These are phyloP conservation scores for Saccharomycopsis selenospora DNA, from an alignment of 805 yeast genomes.

Conservation along the genomic window DNA sequence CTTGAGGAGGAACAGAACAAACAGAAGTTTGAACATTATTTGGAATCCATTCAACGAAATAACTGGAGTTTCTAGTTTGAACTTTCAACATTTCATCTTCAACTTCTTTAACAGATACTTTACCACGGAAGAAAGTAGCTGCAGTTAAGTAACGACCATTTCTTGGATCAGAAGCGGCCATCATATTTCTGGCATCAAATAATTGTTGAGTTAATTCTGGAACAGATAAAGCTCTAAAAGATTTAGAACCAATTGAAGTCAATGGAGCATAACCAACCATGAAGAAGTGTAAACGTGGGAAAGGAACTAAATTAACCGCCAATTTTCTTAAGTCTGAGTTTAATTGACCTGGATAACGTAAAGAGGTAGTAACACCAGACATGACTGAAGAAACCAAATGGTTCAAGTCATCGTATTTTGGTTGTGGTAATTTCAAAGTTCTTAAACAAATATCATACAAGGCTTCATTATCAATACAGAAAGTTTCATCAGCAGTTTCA, in stretches of 20 bases:
- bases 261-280: conserved; percentile 94
- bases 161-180: conserved; percentile 92
- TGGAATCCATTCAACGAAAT: conserved; percentile 95
- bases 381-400: conserved; percentile 80
- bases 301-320: conserved; percentile 91
- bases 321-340: conserved; percentile 88
- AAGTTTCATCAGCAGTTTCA: conserved; percentile 86
- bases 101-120: conserved; percentile 85
- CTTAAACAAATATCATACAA: conserved; percentile 82
- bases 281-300: conserved; percentile 92
- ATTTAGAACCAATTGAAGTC: conserved; percentile 70
- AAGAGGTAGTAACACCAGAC: conserved; percentile 92
- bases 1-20: conserved; percentile 85
- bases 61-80: conserved; percentile 71
- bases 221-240: conserved; percentile 77
- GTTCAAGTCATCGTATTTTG: conserved; percentile 73
- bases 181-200: conserved; percentile 88
- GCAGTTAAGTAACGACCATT: conserved; percentile 88
- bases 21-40: conserved; percentile 91
- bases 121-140: conserved; percentile 92
- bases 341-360: conserved; percentile 92
- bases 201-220: conserved; percentile 91
- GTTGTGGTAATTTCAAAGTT: conserved; percentile 74
- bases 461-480: conserved; percentile 94
- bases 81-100: conserved; percentile 88